Evolutionary conservation across 805 yeast species (phyloP).

Genomic region (Ogataea degrootiae): DNA sequence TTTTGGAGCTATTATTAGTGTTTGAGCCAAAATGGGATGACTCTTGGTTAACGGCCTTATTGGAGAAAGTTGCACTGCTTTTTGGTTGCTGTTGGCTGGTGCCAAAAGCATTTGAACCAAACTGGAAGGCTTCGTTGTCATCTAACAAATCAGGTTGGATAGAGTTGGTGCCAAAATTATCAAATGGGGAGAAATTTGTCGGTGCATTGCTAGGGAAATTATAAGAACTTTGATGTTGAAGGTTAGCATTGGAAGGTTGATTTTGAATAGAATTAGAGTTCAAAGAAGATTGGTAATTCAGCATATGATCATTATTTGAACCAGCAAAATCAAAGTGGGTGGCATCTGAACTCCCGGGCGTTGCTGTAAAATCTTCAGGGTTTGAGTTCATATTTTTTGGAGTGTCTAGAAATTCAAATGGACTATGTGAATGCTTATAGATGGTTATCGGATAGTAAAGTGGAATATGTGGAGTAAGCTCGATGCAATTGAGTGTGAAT

Average conservation of each 20-base stretch:
- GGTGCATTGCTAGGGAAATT: background rate
- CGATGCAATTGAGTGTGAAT: too few relatives aligned
- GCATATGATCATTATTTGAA: background rate
- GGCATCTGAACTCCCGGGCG: conserved; percentile 8
- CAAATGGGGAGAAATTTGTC: background rate
- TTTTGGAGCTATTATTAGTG: background rate
- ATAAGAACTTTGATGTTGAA: background rate
- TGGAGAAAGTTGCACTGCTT: too few relatives aligned
- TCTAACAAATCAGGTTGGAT: background rate
- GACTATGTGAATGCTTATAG: too few relatives aligned
- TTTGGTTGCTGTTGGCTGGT: too few relatives aligned
- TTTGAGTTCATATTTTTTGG: conserved; percentile 2
- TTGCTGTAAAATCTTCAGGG: conserved; percentile 6
- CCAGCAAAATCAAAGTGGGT: conserved; percentile 1
- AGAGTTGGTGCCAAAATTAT: background rate
- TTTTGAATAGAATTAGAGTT: too few relatives aligned
- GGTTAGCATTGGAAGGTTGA: too few relatives aligned
- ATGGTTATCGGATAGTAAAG: too few relatives aligned
- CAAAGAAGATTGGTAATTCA: too few relatives aligned
- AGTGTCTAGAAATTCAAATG: too few relatives aligned
- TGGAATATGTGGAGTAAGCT: too few relatives aligned
- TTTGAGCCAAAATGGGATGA: too few relatives aligned
- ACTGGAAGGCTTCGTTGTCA: background rate
- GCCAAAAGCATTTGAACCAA: background rate
- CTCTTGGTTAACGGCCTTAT: too few relatives aligned